Evolutionary conservation across 176 grass and related monocot species (phyloP).

Genomic region (Elymus sibiricus): DNA sequence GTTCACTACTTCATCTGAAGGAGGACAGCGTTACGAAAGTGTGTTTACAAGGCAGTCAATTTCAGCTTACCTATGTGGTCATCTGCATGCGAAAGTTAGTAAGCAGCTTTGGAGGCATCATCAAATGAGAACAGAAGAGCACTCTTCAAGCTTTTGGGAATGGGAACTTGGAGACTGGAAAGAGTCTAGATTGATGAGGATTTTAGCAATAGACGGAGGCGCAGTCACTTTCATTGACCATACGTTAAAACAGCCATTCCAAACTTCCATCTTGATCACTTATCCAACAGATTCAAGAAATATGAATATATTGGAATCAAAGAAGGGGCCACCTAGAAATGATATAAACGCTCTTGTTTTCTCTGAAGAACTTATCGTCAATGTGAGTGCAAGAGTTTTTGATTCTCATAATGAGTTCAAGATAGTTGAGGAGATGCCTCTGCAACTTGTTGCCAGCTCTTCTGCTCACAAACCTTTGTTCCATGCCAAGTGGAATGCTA

Average conservation of each 20-base stretch:
- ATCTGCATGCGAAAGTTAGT: conserved; percentile 73
- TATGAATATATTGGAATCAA: conserved; percentile 57
- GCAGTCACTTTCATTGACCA: conserved; percentile 66
- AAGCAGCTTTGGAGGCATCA: conserved; percentile 73
- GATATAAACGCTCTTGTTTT: conserved; percentile 93
- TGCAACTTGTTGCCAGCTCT: conserved; percentile 41
- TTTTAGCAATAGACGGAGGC: conserved; percentile 78
- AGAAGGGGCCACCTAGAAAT: conserved; percentile 47
- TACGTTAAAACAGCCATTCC: conserved; percentile 36
- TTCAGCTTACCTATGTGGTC: conserved; percentile 80
- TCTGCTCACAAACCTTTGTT: conserved; percentile 54
- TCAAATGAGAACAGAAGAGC: conserved; percentile 39
- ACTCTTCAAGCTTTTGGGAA: conserved; percentile 69
- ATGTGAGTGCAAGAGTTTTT: conserved; percentile 82
- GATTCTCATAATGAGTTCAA: conserved; percentile 73
- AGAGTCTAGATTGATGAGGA: conserved; percentile 74
- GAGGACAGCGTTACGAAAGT: conserved; percentile 55
- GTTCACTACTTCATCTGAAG: conserved; percentile 62
- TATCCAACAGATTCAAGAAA: conserved; percentile 89
- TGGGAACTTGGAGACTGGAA: conserved; percentile 99
- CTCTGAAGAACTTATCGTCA: conserved; percentile 47
- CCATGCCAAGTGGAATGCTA: conserved; percentile 85
- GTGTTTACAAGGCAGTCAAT: conserved; percentile 58
- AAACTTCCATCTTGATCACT: conserved; percentile 65
- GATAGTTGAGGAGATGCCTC: conserved; percentile 75